Base-by-base conservation (phyloP, 2,329 filamentous ascomycete genomes). In the Chalara sp. region DNA sequence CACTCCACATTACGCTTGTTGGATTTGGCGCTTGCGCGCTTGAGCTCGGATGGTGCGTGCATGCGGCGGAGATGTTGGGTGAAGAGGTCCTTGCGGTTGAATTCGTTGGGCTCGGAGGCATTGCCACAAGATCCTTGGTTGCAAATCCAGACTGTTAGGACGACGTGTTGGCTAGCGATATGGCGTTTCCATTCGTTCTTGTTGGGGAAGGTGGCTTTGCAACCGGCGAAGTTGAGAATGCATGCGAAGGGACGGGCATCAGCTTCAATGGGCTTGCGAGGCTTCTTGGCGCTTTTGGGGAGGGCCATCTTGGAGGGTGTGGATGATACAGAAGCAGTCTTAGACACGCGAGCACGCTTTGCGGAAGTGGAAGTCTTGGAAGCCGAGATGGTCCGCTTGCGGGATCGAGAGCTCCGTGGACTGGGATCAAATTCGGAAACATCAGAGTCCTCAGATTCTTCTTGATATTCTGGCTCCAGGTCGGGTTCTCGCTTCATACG, bases 181-280 rank as follows among this genome's bases (percentile, higher is more conserved):
- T 97, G 92, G 0, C 92, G 82, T 68, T 96, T 96, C 92, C 92
- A 96, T 67, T 96, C 91, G 65, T 96, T 96, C 71, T 95, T 96
- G 58, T 78, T 84, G 3, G 79, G 76, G 63, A 96, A 96, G 0
- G 76, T 82, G 2, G 82, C 80, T 1, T 55, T 57, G 69, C 92
- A 97, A 33, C 86, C 87, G 51, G 90, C 93, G 50, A 80, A 83
- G 32, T 79, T 73, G 65, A 96, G 90, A 51, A 89, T 82, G 67
- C 92, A 97, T 29, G 76, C 74, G 62, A 92, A 93, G 0, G 80
- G 76, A 1, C 80, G 76, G 2, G 72, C 76, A 60, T 84, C 80
- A 30, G 51, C 40, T 1, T 45, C 47, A 21, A 21, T 37, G 35
- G 35, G n/a, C 8, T 37, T 37, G 35, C n/a, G 8, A 4, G 35